Evolutionary conservation across 2,329 filamentous ascomycete genomes (phyloP), one percentile per base, ranked within the genome.

Genomic region (Colletotrichum tanaceti): DNA sequence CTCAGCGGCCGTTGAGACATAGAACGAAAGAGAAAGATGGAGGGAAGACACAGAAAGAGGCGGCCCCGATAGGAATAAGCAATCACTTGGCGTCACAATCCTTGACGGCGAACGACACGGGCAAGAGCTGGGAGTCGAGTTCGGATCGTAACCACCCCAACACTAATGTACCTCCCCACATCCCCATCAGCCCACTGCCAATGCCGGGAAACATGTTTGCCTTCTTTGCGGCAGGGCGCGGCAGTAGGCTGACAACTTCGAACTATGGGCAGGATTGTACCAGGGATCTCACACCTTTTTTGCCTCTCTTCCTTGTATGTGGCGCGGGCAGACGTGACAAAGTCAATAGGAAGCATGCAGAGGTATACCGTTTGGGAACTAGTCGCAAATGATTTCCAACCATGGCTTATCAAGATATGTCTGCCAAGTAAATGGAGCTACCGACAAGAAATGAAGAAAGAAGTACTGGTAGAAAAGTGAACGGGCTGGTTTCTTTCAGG

Each of bases 401-500:
- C 18, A 4, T 43, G 43, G 18, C 24, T 49, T 39, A 5, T 38
- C n/a, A 13, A 41, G 18, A 10, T 24, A 9, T 18, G 1, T 39
- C 5, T 46, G 20, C 44, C 38, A 39, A 65, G 28, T 52, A 60
- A 39, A 44, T 38, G 38, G 43, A 58, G 24, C 9, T 58, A 28
- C 18, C 35, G 18, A 50, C 24, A 38, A 58, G 13, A 13, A 58
- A 14, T 6, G 35, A 52, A 5, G 22, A 52, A 16, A 28, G 28
- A 50, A 28, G 24, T 5, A 13, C 22, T 22, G 22, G 47, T 49
- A 54, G 43, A 63, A 49, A 3, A 18, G 16, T 32, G 28, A 52
- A 52, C 14, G 38, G 38, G 24, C 44, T 57, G 52, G 52, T 63
- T 63, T 44, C 22, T 52, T 50, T 43, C 35, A 66, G 50, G 18